These are phyloP conservation scores for Penicillium sp. DNA, from an alignment of 2,329 filamentous ascomycete genomes.

Conservation along the genomic window DNA sequence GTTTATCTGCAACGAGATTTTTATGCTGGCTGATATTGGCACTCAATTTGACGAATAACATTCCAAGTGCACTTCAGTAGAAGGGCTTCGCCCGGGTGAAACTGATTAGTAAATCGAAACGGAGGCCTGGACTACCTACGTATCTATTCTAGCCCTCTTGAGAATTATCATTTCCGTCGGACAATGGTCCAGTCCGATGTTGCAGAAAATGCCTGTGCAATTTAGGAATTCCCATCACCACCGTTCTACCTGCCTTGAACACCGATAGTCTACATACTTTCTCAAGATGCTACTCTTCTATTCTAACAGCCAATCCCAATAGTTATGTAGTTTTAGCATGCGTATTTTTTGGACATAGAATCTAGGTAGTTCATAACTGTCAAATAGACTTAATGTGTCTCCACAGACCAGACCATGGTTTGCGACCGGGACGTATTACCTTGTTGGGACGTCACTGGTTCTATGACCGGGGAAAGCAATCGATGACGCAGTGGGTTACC, in stretches of 20 bases:
- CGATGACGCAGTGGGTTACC: conserved; percentile 10
- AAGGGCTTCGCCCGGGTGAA: not conserved
- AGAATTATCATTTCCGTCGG: not conserved
- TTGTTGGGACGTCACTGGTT: not conserved
- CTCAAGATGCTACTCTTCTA: not conserved
- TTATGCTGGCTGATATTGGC: not conserved
- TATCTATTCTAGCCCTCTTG: not conserved
- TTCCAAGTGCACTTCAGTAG: not conserved
- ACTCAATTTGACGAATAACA: not conserved
- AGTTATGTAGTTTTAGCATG: not conserved
- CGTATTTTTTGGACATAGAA: not conserved
- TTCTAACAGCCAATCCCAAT: not conserved
- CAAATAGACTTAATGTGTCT: not conserved
- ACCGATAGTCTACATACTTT: not conserved
- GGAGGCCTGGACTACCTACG: too few relatives aligned
- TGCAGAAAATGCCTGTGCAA: not conserved
- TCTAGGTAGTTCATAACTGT: not conserved
- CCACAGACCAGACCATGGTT: not conserved
- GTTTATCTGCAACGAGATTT: not conserved
- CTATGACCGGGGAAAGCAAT: not conserved
- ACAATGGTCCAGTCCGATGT: not conserved
- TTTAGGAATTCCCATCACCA: not conserved
- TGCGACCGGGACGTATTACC: not conserved
- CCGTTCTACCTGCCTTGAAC: not conserved
- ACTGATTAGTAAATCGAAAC: not conserved